phyloP scores from a whole-genome alignment of 495 filamentous ascomycete genomes.

The Lineolata rhizophorae region DNA sequence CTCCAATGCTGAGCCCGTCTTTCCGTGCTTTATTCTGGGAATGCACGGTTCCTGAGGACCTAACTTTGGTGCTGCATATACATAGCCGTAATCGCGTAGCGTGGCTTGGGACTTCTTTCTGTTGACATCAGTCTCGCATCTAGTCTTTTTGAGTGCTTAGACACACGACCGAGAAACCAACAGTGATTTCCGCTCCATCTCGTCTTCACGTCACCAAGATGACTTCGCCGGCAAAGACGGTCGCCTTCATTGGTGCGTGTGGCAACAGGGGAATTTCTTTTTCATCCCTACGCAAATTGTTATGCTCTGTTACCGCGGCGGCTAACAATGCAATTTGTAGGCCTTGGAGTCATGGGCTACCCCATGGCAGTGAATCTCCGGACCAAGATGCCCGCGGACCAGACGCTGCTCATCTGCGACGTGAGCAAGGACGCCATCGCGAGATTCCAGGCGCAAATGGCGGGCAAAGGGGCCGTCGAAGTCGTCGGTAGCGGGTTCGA shows the following conservation, averaged over 20 bases:
- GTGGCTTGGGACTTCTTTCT: no score
- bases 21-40: no score
- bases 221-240: constrained; percentile 6
- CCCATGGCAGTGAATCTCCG: constrained; percentile 12
- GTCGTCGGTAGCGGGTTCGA: constrained; percentile 7
- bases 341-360: constrained; percentile 14
- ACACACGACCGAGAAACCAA: no score
- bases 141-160: no score
- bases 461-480: constrained; percentile 7
- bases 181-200: no score
- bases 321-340: constrained; percentile 1
- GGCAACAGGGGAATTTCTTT: neutral
- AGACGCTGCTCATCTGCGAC: constrained; percentile 10
- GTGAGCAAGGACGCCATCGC: constrained; percentile 6
- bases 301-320: neutral
- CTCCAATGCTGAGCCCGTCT: no score
- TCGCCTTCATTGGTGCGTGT: constrained; percentile 8
- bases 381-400: constrained; percentile 3
- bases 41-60: no score
- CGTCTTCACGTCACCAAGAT: no score
- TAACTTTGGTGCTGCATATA: no score
- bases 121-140: no score
- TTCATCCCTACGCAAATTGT: neutral
- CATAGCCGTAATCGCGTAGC: no score
- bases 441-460: constrained; percentile 5